Base-by-base conservation (phyloP, 768 basidiomycete genomes). In the Chiua virens region DNA sequence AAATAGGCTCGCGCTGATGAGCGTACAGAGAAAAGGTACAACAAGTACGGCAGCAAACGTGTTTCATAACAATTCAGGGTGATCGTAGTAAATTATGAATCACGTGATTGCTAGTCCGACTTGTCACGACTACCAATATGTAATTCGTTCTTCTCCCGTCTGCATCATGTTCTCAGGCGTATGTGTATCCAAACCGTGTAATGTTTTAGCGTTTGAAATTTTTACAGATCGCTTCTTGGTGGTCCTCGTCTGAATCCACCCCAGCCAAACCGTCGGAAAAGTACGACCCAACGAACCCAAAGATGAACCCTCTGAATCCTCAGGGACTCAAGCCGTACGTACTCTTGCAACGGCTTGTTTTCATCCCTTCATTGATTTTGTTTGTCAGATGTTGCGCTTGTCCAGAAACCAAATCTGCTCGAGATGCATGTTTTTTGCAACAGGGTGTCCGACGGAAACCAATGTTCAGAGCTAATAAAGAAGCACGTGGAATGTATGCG, bases 251-350 rank as follows among this genome's bases (percentile, higher is more conserved):
- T 2, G 23, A 68, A 18, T 48, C 71, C 4, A 14, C 61, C n/a
- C 61, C 72, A 8, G 36, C 59, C 13, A 49, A 60, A 32, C 60
- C 70, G 32, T 55, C 66, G 56, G 75, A 76, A 50, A 75, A 79
- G 35, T 89, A 75, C 54, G 83, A 89, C 70, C 83, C 87, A 1
- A 86, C 87, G 15, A 77, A 89, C 64, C 87, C 88, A 9, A 85
- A 83, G 63, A 73, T 80, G 75, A 97, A 97, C 66, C 93, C 92
- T 9, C 71, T 95, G 50, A 98, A 98, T 67, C 96, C 96, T 0
- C 63, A 93, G 62, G 94, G 94, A n/a, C 72, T 97, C 46, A 99
- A 98, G 68, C 89, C 96, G 96, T 97, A 67, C 52, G 92, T 75
- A 14, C 15, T 9, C 20, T 34, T n/a, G 15, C 15, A 15, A 17